These are phyloP conservation scores for Cladophialophora yegresii DNA, from an alignment of 2,329 filamentous ascomycete species.

Conservation along the genomic window DNA sequence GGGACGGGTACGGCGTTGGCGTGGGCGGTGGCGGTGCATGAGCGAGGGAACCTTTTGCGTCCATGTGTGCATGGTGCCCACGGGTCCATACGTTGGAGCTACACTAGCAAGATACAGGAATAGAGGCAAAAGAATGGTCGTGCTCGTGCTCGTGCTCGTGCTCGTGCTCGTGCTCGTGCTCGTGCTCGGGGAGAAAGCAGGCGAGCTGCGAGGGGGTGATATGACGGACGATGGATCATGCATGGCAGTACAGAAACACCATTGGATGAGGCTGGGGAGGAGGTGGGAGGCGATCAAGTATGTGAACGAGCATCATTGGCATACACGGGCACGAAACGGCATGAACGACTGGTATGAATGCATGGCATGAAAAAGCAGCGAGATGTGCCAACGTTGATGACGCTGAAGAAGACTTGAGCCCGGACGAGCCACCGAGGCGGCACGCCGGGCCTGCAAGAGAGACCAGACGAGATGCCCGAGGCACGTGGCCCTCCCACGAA, in stretches of 20 bases:
- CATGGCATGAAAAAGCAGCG: neutral
- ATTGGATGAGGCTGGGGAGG: neutral
- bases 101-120: neutral
- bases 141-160: too few relatives aligned
- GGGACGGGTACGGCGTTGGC: constrained; percentile 30
- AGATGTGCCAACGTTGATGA: neutral
- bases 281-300: neutral
- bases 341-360: too few relatives aligned
- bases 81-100: neutral
- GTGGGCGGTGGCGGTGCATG: constrained; percentile 8
- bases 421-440: neutral
- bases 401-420: too few relatives aligned
- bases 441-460: neutral
- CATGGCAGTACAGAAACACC: neutral
- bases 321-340: neutral
- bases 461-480: neutral
- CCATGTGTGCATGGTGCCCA: neutral
- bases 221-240: neutral
- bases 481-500: neutral
- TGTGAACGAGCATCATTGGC: neutral
- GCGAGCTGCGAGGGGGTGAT: too few relatives aligned
- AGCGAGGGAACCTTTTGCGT: neutral
- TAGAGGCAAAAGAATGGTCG: too few relatives aligned
- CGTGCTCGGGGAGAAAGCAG: too few relatives aligned
- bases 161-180: too few relatives aligned